phyloP scores from a whole-genome alignment of 805 yeast species.

The Kuraishia ogatae region DNA sequence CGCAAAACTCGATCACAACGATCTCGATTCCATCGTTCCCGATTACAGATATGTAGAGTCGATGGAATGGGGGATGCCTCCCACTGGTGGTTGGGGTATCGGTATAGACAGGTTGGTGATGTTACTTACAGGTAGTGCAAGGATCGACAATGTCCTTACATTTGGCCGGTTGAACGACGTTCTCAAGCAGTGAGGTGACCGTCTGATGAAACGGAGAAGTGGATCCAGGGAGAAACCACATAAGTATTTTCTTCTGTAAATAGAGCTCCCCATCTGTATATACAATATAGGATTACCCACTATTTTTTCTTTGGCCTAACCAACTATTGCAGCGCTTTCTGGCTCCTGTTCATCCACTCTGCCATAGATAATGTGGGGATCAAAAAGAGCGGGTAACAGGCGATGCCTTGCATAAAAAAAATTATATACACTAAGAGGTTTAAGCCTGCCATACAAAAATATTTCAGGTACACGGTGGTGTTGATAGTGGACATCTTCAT shows the following conservation, averaged over 20 bases:
- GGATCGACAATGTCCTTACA: conserved; percentile 69
- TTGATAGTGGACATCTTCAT: too few relatives aligned
- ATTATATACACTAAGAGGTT: neutral
- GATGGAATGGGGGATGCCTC: conserved; percentile 93
- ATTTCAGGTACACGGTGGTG: neutral
- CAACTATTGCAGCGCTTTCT: too few relatives aligned
- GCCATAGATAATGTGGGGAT: neutral
- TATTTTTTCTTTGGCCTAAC: too few relatives aligned
- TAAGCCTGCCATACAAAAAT: neutral
- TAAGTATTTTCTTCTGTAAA: neutral
- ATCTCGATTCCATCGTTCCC: conserved; percentile 56
- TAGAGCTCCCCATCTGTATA: too few relatives aligned
- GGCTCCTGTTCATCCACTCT: too few relatives aligned
- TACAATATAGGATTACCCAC: too few relatives aligned
- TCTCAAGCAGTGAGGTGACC: conserved; percentile 36
- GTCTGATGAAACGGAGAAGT: too few relatives aligned
- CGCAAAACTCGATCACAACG: conserved; percentile 38
- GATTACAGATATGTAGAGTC: conserved; percentile 64
- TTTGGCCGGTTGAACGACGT: conserved; percentile 75
- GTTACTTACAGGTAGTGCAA: conserved; percentile 53
- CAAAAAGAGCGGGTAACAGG: neutral
- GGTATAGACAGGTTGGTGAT: conserved; percentile 86
- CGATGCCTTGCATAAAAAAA: neutral
- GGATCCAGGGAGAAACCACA: too few relatives aligned
- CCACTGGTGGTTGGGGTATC: conserved; percentile 97